Evolutionary conservation across 805 yeast genomes (phyloP), one percentile per base, ranked within the genome.

Genomic region (Starmerella sp.): DNA sequence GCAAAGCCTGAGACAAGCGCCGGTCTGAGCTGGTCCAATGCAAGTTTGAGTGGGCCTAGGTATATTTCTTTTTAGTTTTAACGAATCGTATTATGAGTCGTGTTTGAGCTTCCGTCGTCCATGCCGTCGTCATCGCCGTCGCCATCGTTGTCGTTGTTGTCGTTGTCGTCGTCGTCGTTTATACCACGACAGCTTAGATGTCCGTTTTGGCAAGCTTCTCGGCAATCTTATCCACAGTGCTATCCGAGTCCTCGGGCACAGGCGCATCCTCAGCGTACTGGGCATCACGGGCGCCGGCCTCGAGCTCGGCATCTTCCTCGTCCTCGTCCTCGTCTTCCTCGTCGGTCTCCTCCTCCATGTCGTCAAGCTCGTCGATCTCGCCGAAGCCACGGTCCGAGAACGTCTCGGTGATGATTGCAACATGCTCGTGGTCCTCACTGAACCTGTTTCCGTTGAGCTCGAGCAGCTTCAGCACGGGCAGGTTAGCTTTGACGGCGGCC

Each of bases 381-480:
- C 95, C 96, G 55, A 73, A 70, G 0, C 90, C 93, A 65, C 88
- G 80, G 41, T 75, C 77, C 54, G 79, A 86, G 62, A 91, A 88
- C 15, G 82, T 68, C 22, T 74, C 79, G 48, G 69, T 75, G 60
- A 91, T 79, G 52, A 72, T 69, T 53, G 80, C 85, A 54, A 93
- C 69, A 22, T 77, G 73, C 56, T 81, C 84, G 43, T 86, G 81
- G 60, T 91, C 97, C 69, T 93, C 97, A 51, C 86, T 86, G 64
- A 93, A 84, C 67, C 86, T 76, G 72, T 93, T 93, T 67, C 99
- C 99, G 66, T 93, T 91, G 61, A 93, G 77, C 74, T 93, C 97
- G 61, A 93, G 75, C 9, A 66, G 52, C 65, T 79, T 73, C 67
- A 93, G 75, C 22, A 74, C 73, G 43, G 84, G 84, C 63, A 91